Base-by-base conservation (phyloP, 495 filamentous ascomycete species). In the Neurospora sp. region DNA sequence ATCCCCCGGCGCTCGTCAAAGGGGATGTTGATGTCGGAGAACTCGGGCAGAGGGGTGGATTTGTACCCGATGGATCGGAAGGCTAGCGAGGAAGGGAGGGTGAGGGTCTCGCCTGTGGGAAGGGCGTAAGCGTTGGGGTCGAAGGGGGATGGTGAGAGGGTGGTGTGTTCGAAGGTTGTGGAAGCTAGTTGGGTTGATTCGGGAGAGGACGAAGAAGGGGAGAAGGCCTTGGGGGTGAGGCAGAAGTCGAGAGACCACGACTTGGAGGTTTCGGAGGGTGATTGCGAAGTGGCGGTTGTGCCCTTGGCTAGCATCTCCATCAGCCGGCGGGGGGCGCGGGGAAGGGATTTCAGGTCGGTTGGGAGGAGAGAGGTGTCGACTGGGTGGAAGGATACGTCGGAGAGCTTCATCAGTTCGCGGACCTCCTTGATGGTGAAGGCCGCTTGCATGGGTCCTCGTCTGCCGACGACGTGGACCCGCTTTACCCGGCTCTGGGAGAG, bases 41-140 rank as follows among this genome's bases (percentile, higher is more conserved):
- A 90, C 3, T 93, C 94, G 2, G 90, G 87, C 10, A 98, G 81
- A 0, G 92, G 84, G 22, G 89, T 86, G 1, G 93, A 93, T 72
- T 92, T 92, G 83, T 99, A 99, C 8, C 96, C 96, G 69, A 99
- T 95, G 68, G 92, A 95, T 40, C 94, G 89, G 82, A 99, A 97
- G 47, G 91, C 94, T 4, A 94, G 76, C 10, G 87, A 85, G 5
- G 93, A 87, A 3, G 86, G 84, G 4, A 92, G 72, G 4, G 76
- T 74, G 16, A 82, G 65, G 4, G 69, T 79, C 45, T 86, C 79
- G 2, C 79, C 82, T 2, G 87, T 86, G 6, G 84, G 79, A 40
- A 84, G 76, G 8, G 89, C 87, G 70, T 86, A 82, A 3, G 91
- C 89, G 5, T 80, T 79, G 5, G 80, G 81, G 70, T 86, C 82